Conservation (phyloP, 2,329 filamentous ascomycete species). For the Ophiosphaerella herpotricha region DNA sequence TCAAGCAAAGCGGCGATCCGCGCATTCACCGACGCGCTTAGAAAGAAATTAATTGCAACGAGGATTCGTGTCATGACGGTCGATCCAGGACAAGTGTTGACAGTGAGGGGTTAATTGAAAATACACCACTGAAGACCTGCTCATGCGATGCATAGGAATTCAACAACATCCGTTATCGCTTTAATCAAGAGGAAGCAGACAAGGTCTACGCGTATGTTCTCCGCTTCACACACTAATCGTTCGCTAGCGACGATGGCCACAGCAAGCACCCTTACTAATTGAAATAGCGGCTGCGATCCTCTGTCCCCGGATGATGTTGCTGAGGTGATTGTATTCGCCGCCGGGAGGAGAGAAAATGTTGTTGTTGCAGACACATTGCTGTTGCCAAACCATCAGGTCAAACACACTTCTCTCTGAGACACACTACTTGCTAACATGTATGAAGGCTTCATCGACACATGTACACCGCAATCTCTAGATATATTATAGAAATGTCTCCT, state of each 20-base stretch:
- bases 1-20: constrained; percentile 87
- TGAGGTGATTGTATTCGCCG: constrained; percentile 84
- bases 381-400: constrained; percentile 83
- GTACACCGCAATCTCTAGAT: not conserved
- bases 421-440: not conserved
- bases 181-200: constrained; percentile 83
- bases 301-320: constrained; percentile 86
- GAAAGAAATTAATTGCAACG: constrained; percentile 78
- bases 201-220: constrained; percentile 71
- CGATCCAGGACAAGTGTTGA: constrained; percentile 89
- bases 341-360: constrained; percentile 80
- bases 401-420: not conserved
- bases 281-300: constrained; percentile 62
- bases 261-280: constrained; percentile 6
- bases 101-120: constrained; percentile 43
- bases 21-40: constrained; percentile 77
- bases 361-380: constrained; percentile 82
- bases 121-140: not conserved
- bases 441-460: not conserved
- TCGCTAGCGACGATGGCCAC: too few relatives aligned
- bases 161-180: constrained; percentile 80
- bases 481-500: too few relatives aligned
- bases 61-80: constrained; percentile 82
- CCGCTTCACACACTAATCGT: not conserved
- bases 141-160: constrained; percentile 61